Conservation (phyloP, 164 flowering plant genomes). For the Berberis vulgaris region DNA sequence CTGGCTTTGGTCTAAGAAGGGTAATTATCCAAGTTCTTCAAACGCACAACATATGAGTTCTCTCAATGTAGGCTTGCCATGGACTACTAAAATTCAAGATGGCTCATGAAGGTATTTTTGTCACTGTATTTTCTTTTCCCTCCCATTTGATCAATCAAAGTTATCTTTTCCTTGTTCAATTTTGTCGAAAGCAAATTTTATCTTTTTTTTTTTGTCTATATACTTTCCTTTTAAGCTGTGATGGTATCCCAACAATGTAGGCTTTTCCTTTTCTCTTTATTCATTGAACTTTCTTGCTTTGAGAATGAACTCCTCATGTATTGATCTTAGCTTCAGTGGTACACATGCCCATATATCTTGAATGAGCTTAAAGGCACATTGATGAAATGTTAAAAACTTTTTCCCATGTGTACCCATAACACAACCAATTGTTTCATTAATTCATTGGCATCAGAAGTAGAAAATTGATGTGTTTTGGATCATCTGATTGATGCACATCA, state of each 20-base stretch:
- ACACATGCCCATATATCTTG: too few relatives aligned
- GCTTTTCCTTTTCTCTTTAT: not conserved
- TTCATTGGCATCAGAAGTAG: too few relatives aligned
- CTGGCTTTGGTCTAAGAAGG: too few relatives aligned
- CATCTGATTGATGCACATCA: too few relatives aligned
- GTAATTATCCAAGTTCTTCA: too few relatives aligned
- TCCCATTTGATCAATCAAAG: conserved; percentile 7
- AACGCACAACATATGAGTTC: too few relatives aligned
- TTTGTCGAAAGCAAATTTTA: conserved; percentile 7
- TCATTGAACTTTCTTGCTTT: not conserved
- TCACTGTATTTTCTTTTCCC: conserved; percentile 8
- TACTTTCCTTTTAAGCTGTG: conserved; percentile 9
- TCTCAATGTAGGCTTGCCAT: conserved; percentile 11
- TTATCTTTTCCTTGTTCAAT: not conserved
- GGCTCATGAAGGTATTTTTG: conserved; percentile 10
- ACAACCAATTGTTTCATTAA: too few relatives aligned
- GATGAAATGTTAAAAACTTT: too few relatives aligned
- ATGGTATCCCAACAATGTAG: conserved; percentile 3
- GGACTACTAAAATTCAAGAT: conserved; percentile 19
- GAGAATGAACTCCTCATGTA: not conserved
- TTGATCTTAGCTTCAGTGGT: too few relatives aligned
- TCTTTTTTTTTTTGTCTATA: conserved; percentile 9
- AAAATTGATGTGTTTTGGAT: too few relatives aligned
- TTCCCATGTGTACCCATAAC: too few relatives aligned
- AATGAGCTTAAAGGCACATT: too few relatives aligned